Base-by-base conservation (phyloP, 1,284 basidiomycete species). In the Cutaneotrichosporon curvatum region DNA sequence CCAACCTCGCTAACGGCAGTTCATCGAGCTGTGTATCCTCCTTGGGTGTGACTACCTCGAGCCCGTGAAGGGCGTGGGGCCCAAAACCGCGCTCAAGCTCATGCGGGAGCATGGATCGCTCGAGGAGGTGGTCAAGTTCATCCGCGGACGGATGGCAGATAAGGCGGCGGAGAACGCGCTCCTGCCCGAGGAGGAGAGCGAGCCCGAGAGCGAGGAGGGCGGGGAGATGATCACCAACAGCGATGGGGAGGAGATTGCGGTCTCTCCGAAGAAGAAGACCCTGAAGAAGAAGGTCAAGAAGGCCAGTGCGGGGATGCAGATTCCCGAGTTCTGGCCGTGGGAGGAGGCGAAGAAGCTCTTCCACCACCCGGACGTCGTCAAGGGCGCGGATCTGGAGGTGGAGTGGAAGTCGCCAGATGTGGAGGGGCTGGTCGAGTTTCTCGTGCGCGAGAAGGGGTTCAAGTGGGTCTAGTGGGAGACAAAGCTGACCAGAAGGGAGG, bases 291-390 rank as follows among this genome's bases (percentile, higher is more conserved):
- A 61, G 48, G 70, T 69, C 59, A 68, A 65, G 58, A 67, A 63
- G 54, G 84, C 81, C 51, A 62, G 60, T 31, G 84, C 83, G 4
- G 87, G 87, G 1, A 74, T 90, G 46, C 74, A 78, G 32, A 77
- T 96, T 25, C 94, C 94, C 0, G 91, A 95, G 43, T 81, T 90
- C 51, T 98, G 91, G 91, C 90, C 89, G 23, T 97, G 88, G 85
- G 82, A 94, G 68, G 86, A 90, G 55, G 95, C 94, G 22, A 90
- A 92, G 71, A 79, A 84, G 67, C 69, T 98, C 32, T 98, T 98
- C 65, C 72, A 84, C 67, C 79, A 83, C 34, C 95, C 94, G 3
- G 88, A 95, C 53, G 92, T 97, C 11, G 76, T 81, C 9, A 85
- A 88, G 37, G 86, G 87, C 2, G 81, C 84, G 40, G 79, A 95